Evolutionary conservation across 2,329 filamentous ascomycete genomes (phyloP), one percentile per base, ranked within the genome.

Genomic region (Cadophora sp.): DNA sequence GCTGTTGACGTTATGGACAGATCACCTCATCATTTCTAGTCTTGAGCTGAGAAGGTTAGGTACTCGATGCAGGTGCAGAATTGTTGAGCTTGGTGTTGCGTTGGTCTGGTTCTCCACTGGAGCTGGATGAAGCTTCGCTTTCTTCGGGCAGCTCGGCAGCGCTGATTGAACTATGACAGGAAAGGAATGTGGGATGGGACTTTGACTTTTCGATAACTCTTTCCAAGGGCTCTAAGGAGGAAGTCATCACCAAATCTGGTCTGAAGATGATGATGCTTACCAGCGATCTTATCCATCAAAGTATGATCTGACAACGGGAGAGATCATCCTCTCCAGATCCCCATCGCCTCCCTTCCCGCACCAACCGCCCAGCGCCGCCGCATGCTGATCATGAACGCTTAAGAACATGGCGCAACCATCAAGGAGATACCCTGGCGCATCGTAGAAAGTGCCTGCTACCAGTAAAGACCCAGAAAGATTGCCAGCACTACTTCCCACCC

Each of bases 311-410:
- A 55, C 64, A 66, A 51, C 64, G 64, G 31, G 31, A 43, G 31
- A 12, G 56, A 66, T 66, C 64, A 37, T n/a, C n/a, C n/a, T 58
- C 55, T 48, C 55, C 56, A 61, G 64, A 31, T 51, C 43, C 27
- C 62, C 11, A 9, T 8, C 50, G n/a, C 19, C 22, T 50, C 7
- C 11, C 27, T 22, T 58, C 53, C 53, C 53, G 53, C 53, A 22
- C 22, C 46, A 22, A n/a, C 46, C 46, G 22, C 22, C 24, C 22
- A 26, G 62, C 34, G 37, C 22, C 58, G 64, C 59, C 65, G 65
- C 65, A 67, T 67, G 65, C n/a, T 67, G 65, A 67, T 67, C 65
- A 67, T 67, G 58, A 62, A 56, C 29, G 22, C 4, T 65, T 58
- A 26, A 55, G 50, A 53, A 12, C 50, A 53, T 27, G 4, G 50